A percentile compares a stretch with the other conserved stretches of the same genome.
Conservation (phyloP, 345 rosid genomes). For the Lumnitzera littorea region DNA sequence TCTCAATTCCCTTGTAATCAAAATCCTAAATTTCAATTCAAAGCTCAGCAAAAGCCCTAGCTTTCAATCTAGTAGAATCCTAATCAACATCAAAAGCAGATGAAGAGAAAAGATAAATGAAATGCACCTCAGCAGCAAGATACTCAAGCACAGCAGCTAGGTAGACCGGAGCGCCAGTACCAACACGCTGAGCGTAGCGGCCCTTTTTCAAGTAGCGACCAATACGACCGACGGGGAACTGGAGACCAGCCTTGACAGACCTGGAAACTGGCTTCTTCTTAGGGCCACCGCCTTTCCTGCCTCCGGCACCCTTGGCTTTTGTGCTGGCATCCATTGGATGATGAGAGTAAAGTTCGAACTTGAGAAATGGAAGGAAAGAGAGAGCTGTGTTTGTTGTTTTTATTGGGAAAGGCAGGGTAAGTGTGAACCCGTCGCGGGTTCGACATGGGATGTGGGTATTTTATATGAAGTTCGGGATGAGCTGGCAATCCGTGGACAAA, state of each 20-base stretch:
- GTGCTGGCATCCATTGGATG: conserved; percentile 17
- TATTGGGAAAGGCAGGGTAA: background rate
- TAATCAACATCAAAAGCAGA: background rate
- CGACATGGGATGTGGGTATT: conserved; percentile 3
- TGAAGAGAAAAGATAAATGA: background rate
- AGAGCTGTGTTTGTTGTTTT: background rate
- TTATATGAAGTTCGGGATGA: conserved; percentile 2
- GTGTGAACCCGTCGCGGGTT: background rate
- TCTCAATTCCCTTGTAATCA: too few relatives aligned
- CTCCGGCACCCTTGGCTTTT: conserved; percentile 34
- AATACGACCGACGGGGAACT: conserved; percentile 33
- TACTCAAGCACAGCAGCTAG: conserved; percentile 39
- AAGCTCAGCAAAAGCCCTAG: too few relatives aligned
- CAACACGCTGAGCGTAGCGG: conserved; percentile 30
- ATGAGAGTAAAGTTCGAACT: background rate
- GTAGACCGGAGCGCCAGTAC: conserved; percentile 33
- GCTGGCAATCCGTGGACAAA: conserved; percentile 17
- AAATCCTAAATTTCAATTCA: too few relatives aligned
- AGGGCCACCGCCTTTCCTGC: conserved; percentile 34
- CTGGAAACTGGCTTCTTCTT: conserved; percentile 32
- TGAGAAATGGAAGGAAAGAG: background rate
- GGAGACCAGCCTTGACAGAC: conserved; percentile 33
- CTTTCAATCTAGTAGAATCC: background rate
- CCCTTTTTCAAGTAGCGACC: conserved; percentile 37
- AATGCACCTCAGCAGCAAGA: conserved; percentile 30